Evolutionary conservation across 1,284 basidiomycete genomes (phyloP), one percentile per base, ranked within the genome.

Genomic region (Pseudozyma hubeiensis): DNA sequence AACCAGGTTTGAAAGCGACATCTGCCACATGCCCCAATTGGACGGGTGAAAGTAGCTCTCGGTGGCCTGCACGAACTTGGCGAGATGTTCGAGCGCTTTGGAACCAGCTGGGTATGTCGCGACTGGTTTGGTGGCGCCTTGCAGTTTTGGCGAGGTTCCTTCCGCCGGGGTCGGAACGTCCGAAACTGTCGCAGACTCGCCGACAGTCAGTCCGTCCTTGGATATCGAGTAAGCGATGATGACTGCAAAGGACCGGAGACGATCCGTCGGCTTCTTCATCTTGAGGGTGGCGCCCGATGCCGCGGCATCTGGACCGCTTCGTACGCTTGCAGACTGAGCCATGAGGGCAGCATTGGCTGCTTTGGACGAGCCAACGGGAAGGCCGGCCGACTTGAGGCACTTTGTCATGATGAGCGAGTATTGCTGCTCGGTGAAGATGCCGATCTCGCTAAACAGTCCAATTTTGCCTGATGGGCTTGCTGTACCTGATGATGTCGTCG

Each of bases 211-310:
- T 0, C 93, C 90, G 81, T 99, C 97, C 45, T 91, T 88, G 5
- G 91, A 88, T 88, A 99, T 94, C 2, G 93, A 96, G 83, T 94
- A 97, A 29, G 97, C 90, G 63, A 99, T 89, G 44, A 97, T 87
- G 78, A 91, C 92, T 0, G 96, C 93, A 52, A 99, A 88, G 11
- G 91, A 89, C 83, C 89, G 77, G 58, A 93, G 91, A 85, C 86
- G 89, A 87, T 87, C 91, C 86, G 87, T 90, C 87, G 83, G 91
- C 87, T 75, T 89, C 87, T 93, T 93, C 77, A 95, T 91, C 73
- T 90, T 89, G 10, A 90, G 85, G 5, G 91, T 90, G 67, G 89
- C 88, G 52, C 88, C 89, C 67, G 89, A 87, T 2, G 88, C 88
- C 68, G 89, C 85, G 4, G 87, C 86, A 83, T 88, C 87, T 7